phyloP scores from a whole-genome alignment of 192 early-diverging fungal genomes.

The Kappamyces sp. region DNA sequence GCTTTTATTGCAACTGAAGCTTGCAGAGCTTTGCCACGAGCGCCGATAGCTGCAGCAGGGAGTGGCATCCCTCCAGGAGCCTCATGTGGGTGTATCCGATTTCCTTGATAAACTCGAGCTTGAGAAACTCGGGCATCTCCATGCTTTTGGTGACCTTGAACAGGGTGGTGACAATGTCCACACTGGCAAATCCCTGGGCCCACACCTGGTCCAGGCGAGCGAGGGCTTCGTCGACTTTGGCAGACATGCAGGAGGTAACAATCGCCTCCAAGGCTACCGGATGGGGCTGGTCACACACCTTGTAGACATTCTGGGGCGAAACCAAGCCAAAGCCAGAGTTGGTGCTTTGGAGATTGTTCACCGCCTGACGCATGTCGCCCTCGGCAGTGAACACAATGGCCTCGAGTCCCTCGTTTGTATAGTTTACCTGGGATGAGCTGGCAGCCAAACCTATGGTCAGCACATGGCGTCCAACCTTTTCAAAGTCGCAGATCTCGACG shows the following conservation, averaged over 20 bases:
- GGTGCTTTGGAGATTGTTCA: constrained; percentile 94
- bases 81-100: constrained; percentile 91
- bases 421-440: constrained; percentile 52
- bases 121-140: constrained; percentile 71
- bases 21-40: constrained; percentile 62
- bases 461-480: constrained; percentile 49
- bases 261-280: constrained; percentile 74
- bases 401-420: constrained; percentile 81
- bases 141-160: constrained; percentile 83
- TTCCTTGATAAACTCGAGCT: constrained; percentile 84
- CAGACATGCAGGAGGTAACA: constrained; percentile 61
- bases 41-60: constrained; percentile 79
- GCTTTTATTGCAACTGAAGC: too few species aligned
- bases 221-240: constrained; percentile 67
- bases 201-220: constrained; percentile 63
- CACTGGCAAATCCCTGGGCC: constrained; percentile 74
- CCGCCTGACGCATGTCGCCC: constrained; percentile 97
- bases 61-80: constrained; percentile 80
- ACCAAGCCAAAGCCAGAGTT: constrained; percentile 80
- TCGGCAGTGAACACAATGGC: constrained; percentile 94
- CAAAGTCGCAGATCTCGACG: constrained; percentile 72
- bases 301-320: constrained; percentile 86
- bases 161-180: constrained; percentile 88
- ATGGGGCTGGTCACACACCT: constrained; percentile 96
- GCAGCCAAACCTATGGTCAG: not conserved